Base-by-base conservation (phyloP, 1,139 yeast species). In the Yamadazyma trypodendri region DNA sequence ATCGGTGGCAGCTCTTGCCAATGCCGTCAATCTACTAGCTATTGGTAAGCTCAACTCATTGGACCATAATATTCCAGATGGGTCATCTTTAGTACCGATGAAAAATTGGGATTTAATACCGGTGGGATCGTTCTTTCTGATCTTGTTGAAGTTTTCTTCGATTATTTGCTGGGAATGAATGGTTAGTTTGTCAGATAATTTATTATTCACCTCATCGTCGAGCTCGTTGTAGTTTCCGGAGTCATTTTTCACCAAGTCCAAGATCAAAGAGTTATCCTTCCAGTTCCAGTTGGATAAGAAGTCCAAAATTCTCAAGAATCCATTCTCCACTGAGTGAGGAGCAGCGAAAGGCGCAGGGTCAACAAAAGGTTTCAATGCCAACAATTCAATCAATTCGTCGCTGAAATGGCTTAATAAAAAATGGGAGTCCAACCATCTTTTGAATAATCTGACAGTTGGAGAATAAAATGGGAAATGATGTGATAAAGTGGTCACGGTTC, bases 261-360 rank as follows among this genome's bases (percentile, higher is more conserved):
- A 65, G 39, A 90, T 75, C 45, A 92, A 63, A 2, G 96, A 84
- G 34, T 83, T 89, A 46, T 85, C 95, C 51, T 79, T 82, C 98
- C 98, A 92, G 58, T 92, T 90, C 98, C 98, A 94, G 30, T 65
- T 64, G 12, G 95, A 75, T 32, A 92, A 61, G 52, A 84, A 86
- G 36, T 76, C 72, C 31, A 94, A 60, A 15, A 83, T 75, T 43
- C 94, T 82, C 43, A 86, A 68, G 54, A 92, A 88, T 11, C 96
- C 98, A 42, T 83, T 75, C 46, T 79, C 82, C 7, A 84, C 80
- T 32, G 94, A 81, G 34, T 84, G 77, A 3, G 98, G 97, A 2
- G 79, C 73, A 1, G 79, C 72, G 60, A 76, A 89, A 18, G 97
- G 96, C 0, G 87, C 81, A 12, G 92, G 83, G 53, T 89, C 95